Evolutionary conservation across 768 basidiomycete genomes (phyloP), one percentile per base, ranked within the genome.

Genomic region (Tylopilus felleus): DNA sequence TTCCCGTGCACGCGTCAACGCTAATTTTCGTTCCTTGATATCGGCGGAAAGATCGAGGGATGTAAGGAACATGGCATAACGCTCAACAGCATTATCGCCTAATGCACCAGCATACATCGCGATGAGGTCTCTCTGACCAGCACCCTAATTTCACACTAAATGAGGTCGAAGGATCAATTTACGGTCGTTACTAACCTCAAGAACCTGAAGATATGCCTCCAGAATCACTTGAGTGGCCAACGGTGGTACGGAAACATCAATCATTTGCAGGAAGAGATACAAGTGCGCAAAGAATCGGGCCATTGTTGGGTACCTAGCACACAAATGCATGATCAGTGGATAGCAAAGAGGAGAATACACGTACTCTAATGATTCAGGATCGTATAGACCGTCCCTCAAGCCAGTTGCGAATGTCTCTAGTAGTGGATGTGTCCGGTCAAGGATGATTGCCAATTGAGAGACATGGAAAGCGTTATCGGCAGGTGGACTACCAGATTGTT

Each of bases 231-330:
- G 92, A 0, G 83, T 86, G 0, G 90, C 83, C 13, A 83, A 69
- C 2, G 86, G 83, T 0, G 94, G 88, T 0, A 92, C 81, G 0
- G 82, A 68, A 33, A 86, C 73, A 47, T 88, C 86, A 33, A 97
- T 88, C 72, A 93, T 82, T 57, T 89, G 85, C 4, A 97, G 77
- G 72, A 86, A 93, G 28, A 98, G 83, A 59, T 92, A 92, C 22
- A 98, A 74, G 65, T 99, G 96, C 0, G 94, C 88, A 64, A 96
- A 97, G 74, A 98, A 99, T 4, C 94, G 86, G 42, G 82, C 84
- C 77, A 91, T 79, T 0, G 80, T 77, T 0, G 83, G 75, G 63
- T 88, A 88, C 58, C 88, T 90, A 51, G 47, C 27, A 13, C 19
- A 53, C 42, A 25, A 14, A 53, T 52, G 54, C 16, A 43, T 58